Conservation (phyloP, 805 yeast genomes). For the Dipodascus albidus region DNA sequence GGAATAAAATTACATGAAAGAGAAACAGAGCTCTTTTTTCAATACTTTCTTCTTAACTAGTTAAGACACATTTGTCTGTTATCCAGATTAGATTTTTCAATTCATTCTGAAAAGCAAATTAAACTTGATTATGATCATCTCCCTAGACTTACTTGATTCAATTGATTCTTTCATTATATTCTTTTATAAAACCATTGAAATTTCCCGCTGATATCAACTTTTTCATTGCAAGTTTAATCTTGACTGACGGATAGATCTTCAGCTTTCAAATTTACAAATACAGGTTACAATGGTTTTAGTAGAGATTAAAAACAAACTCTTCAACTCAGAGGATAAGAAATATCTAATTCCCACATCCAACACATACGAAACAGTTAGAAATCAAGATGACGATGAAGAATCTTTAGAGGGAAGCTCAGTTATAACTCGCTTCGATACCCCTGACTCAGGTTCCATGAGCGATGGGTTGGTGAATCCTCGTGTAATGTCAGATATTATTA, state of each 20-base stretch:
- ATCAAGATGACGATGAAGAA: constrained; percentile 9
- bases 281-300: constrained; percentile 22
- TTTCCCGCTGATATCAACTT: neutral
- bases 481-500: constrained; percentile 84
- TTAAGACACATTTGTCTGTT: too few relatives aligned
- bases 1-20: neutral
- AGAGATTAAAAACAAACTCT: constrained; percentile 20
- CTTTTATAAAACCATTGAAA: neutral
- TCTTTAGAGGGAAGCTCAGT: neutral
- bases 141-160: too few relatives aligned
- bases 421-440: neutral
- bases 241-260: too few relatives aligned
- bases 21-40: neutral
- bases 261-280: neutral
- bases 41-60: neutral
- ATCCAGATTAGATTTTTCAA: too few relatives aligned
- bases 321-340: constrained; percentile 16
- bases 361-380: constrained; percentile 14
- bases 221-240: too few relatives aligned
- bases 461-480: constrained; percentile 44
- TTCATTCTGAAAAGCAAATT: neutral
- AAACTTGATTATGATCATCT: neutral
- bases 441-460: constrained; percentile 8
- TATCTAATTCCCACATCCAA: constrained; percentile 22
- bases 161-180: too few relatives aligned